Conservation (phyloP, 1,284 basidiomycete species). For the Coriolopsis trogii region DNA sequence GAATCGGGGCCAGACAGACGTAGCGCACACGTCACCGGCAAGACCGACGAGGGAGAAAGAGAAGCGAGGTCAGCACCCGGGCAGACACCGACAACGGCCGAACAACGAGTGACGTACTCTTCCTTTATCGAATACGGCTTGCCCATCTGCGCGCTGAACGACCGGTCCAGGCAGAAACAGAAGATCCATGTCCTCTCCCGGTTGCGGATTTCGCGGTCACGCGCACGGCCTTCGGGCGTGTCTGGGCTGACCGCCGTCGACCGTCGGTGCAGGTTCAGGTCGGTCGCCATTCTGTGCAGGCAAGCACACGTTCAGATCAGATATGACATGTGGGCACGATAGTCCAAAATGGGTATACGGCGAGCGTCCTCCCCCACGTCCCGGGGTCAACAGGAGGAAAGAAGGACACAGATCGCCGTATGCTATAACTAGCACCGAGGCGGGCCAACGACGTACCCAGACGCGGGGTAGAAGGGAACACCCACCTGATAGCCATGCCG, state of each 20-base stretch:
- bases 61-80: conserved; percentile 18
- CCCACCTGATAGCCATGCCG: conserved; percentile 81
- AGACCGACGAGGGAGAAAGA: conserved; percentile 15
- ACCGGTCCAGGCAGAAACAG: conserved; percentile 90
- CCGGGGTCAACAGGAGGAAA: conserved; percentile 5
- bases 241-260: conserved; percentile 70
- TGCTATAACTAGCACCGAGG: conserved; percentile 10
- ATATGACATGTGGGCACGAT: conserved; percentile 11
- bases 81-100: conserved; percentile 12
- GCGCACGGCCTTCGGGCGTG: conserved; percentile 72
- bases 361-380: conserved; percentile 14
- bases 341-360: conserved; percentile 15
- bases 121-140: conserved; percentile 86
- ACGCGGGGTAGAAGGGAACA: not conserved
- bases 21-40: conserved; percentile 5
- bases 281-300: conserved; percentile 85
- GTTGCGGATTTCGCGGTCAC: conserved; percentile 87
- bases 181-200: conserved; percentile 94
- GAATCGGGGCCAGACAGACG: conserved; percentile 13
- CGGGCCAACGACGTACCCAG: conserved; percentile 1
- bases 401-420: conserved; percentile 19
- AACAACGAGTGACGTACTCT: conserved; percentile 61
- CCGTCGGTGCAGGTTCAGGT: conserved; percentile 94
- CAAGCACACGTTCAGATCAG: conserved; percentile 13
- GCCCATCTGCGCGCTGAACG: conserved; percentile 91